Percentiles rank a stretch among this genome's conserved stretches.
phyloP scores from a whole-genome alignment of 2,329 filamentous ascomycete genomes.

The Davidsoniella virescens region DNA sequence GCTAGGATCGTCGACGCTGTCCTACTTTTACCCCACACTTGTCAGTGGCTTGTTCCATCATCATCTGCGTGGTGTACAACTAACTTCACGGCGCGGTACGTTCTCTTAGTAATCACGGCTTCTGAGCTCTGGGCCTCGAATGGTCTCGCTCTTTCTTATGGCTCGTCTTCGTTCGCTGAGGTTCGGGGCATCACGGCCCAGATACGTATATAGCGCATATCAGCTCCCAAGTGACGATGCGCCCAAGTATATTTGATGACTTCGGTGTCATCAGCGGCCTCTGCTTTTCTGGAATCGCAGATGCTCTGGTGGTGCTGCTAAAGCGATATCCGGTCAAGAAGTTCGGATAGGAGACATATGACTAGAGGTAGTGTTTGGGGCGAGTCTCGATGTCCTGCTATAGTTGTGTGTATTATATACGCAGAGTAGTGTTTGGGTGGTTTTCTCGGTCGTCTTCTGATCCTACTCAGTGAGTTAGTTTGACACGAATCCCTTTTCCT shows the following conservation, averaged over 20 bases:
- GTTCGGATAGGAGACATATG: too few species aligned
- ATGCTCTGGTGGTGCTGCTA: not conserved
- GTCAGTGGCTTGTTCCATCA: conserved; percentile 17
- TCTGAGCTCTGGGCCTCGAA: conserved; percentile 38
- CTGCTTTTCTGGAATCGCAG: not conserved
- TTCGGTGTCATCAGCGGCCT: conserved; percentile 19
- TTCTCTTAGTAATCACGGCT: conserved; percentile 37
- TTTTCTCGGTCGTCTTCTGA: too few species aligned
- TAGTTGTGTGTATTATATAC: too few species aligned
- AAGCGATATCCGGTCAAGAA: too few species aligned
- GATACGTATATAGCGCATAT: conserved; percentile 39
- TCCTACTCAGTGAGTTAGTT: too few species aligned
- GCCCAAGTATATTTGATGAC: conserved; percentile 32
- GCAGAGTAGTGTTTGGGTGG: too few species aligned
- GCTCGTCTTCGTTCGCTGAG: conserved; percentile 32
- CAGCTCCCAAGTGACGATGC: conserved; percentile 32
- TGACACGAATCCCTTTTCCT: too few species aligned
- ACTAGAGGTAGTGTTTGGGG: too few species aligned
- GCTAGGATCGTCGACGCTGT: conserved; percentile 20
- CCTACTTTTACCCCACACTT: conserved; percentile 22
- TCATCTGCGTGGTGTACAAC: conserved; percentile 27
- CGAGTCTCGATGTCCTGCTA: too few species aligned
- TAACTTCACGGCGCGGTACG: conserved; percentile 36
- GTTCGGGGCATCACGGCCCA: conserved; percentile 31
- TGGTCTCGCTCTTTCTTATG: conserved; percentile 33